These are phyloP conservation scores for Vigna unguiculata DNA, from an alignment of 306 rosid species.

Conservation along the genomic window DNA sequence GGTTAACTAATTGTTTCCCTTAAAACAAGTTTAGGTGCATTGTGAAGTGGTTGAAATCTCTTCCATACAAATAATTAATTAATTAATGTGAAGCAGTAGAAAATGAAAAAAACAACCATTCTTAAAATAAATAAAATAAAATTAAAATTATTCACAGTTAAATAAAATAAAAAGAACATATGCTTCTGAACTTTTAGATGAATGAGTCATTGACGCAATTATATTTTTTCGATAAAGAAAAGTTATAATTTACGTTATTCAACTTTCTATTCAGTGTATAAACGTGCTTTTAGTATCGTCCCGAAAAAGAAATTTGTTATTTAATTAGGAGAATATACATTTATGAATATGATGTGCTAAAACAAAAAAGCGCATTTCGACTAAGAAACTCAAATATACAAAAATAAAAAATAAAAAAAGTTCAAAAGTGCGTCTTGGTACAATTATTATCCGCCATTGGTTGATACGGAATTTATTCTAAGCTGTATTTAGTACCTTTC, in stretches of 20 bases:
- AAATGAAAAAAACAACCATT: background rate
- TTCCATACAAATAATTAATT: background rate
- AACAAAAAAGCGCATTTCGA: background rate
- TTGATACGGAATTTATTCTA: slow-evolving; percentile 29
- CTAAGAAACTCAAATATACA: background rate
- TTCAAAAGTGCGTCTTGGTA: slow-evolving; percentile 11
- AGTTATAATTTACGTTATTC: background rate
- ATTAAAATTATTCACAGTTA: too few relatives aligned
- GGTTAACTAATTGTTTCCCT: too few relatives aligned
- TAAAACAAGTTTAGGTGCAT: too few relatives aligned
- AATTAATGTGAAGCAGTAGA: background rate
- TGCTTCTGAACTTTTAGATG: background rate
- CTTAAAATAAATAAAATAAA: background rate
- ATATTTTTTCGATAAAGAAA: background rate
- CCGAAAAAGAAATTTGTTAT: background rate
- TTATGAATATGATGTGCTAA: background rate
- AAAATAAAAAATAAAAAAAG: background rate
- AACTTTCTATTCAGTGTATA: background rate
- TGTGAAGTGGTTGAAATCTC: too few relatives aligned
- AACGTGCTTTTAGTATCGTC: background rate
- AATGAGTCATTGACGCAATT: background rate
- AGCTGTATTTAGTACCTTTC: background rate
- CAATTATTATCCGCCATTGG: slow-evolving; percentile 6
- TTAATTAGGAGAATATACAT: slow-evolving; percentile 14
- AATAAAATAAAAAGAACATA: background rate